These are phyloP conservation scores for Maudiozyma serrabonitensis DNA, from an alignment of 805 yeast species.

Conservation along the genomic window DNA sequence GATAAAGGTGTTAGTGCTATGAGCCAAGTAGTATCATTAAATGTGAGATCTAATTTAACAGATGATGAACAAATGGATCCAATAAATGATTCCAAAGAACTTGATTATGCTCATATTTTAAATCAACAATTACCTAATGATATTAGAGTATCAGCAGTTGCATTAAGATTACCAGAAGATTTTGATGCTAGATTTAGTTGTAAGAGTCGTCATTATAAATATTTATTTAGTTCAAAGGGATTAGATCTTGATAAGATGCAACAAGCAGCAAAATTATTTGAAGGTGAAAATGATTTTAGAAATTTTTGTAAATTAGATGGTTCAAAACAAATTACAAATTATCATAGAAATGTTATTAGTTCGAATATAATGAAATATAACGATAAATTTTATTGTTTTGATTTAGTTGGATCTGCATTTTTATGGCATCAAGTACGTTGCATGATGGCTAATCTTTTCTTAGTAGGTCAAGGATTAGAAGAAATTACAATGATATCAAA, in stretches of 20 bases:
- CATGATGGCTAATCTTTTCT: slow-evolving; percentile 76
- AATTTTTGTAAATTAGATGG: slow-evolving; percentile 94
- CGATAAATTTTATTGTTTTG: slow-evolving; percentile 53
- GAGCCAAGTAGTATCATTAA: slow-evolving; percentile 82
- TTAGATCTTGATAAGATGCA: slow-evolving; percentile 61
- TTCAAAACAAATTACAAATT: slow-evolving; percentile 81
- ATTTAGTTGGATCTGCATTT: slow-evolving; percentile 80
- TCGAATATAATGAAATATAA: slow-evolving; percentile 37
- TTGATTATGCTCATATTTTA: slow-evolving; percentile 65
- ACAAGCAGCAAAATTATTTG: slow-evolving; percentile 45
- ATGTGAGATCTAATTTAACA: slow-evolving; percentile 59
- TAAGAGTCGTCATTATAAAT: slow-evolving; percentile 73
- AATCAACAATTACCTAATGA: slow-evolving; percentile 75
- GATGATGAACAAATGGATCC: slow-evolving; percentile 52
- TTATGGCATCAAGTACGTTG: slow-evolving; percentile 97
- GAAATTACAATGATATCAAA: slow-evolving; percentile 44
- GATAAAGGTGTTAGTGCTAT: slow-evolving; percentile 96
- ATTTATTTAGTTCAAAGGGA: slow-evolving; percentile 51
- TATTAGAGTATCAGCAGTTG: slow-evolving; percentile 70
- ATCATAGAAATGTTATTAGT: slow-evolving; percentile 48
- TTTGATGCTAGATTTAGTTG: slow-evolving; percentile 95
- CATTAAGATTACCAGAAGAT: slow-evolving; percentile 69
- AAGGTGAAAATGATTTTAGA: slow-evolving; percentile 83
- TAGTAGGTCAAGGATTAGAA: slow-evolving; percentile 75
- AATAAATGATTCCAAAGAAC: slow-evolving; percentile 51